Percentiles rank a stretch among this genome's conserved stretches.
Conservation (phyloP, 345 rosid species). For the Cardamine occulta region DNA sequence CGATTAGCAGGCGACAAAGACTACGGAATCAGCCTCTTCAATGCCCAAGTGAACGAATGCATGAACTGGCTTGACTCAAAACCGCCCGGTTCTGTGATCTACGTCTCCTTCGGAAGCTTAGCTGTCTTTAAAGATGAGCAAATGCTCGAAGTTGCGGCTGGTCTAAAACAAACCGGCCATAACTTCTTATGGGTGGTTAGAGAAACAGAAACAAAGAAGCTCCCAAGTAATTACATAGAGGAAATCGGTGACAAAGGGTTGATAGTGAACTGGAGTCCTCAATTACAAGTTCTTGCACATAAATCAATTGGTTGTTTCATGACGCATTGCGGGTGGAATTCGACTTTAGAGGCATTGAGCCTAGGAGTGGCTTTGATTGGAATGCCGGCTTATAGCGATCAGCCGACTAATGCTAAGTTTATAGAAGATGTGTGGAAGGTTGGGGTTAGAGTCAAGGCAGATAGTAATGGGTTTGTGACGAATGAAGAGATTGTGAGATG, state of each 20-base stretch:
- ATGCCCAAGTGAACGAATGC: conserved; percentile 44
- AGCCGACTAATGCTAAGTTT: conserved; percentile 50
- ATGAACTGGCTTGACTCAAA: conserved; percentile 62
- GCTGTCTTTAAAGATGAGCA: conserved; percentile 51
- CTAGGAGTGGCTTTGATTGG: conserved; percentile 60
- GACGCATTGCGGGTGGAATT: conserved; percentile 70
- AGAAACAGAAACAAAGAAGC: conserved; percentile 53
- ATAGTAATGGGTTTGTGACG: conserved; percentile 35
- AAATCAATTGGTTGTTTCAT: conserved; percentile 56
- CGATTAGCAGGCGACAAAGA: conserved; percentile 52
- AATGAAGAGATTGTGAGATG: conserved; percentile 44
- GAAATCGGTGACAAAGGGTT: conserved; percentile 48
- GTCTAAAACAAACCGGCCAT: conserved; percentile 43
- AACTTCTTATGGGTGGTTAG: conserved; percentile 65
- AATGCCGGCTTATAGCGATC: conserved; percentile 44
- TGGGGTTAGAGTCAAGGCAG: conserved; percentile 49
- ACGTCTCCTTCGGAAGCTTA: conserved; percentile 58
- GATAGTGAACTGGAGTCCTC: conserved; percentile 59
- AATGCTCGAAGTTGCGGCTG: conserved; percentile 55
- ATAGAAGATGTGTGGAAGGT: conserved; percentile 49
- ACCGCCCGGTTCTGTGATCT: conserved; percentile 49
- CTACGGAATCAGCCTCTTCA: conserved; percentile 57
- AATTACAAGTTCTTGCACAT: conserved; percentile 56
- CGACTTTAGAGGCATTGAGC: conserved; percentile 61
- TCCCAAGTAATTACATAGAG: conserved; percentile 44